Evolutionary conservation across 495 filamentous ascomycete species (phyloP), one percentile per base, ranked within the genome.

Genomic region (Podospora pseudoanserina): DNA sequence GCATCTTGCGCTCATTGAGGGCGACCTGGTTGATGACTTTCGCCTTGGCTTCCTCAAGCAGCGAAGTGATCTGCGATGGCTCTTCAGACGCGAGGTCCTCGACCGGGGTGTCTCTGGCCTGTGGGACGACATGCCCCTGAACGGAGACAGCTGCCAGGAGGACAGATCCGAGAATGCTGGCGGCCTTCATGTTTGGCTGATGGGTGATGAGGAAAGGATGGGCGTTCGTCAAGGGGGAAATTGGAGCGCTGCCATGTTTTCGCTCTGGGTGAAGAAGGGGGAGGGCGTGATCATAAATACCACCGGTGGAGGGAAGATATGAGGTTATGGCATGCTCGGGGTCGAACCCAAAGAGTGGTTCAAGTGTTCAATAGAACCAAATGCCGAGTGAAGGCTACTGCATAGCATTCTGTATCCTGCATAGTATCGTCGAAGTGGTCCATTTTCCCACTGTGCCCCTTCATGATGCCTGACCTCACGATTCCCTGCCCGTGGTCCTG

Each of bases 11-110:
- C 59, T 66, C 67, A 5, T 53, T 56, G 15, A 30, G 23, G 18
- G 19, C 27, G 39, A 71, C 15, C 2, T 60, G 18, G 0, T 57
- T 16, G 16, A 68, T 44, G 63, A 68, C 55, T 34, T 64, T 63
- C 9, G 57, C 32, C 66, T 68, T 68, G 64, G 63, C 64, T 18
- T 58, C 3, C 60, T 68, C 70, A 20, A 68, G 23, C 15, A 71
- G 66, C 9, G 65, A 54, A 20, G 19, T 15, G 44, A 66, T 34
- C 1, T 27, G 63, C 39, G 13, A 49, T 11, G 39, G 39, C 39
- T 49, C 23, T 54, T 67, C 44, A 27, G 56, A 15, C 11, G 67
- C 65, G 27, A 39, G 64, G 39, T 66, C 44, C 19, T 49, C 7
- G 26, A 44, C 58, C 28, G 65, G 32, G 27, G 60, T 34, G 49